Conservation (phyloP, 179 eudicot genomes). For the Carnegiea gigantea region DNA sequence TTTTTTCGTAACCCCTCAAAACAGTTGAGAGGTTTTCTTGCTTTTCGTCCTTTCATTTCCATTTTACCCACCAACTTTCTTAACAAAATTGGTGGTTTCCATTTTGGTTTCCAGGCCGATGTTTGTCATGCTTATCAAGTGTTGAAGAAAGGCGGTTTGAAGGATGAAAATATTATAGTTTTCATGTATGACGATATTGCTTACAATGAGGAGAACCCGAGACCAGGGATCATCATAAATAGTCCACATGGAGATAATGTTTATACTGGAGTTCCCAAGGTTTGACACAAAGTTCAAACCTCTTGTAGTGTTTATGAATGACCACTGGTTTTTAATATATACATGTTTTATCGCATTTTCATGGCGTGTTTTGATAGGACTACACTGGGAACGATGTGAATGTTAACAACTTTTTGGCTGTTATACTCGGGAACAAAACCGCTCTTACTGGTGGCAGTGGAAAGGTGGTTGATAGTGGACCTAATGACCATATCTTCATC, state of each 20-base stretch:
- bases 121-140: conserved; percentile 94
- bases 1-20: too few relatives aligned
- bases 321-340: neutral
- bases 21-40: neutral
- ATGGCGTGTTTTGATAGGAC: conserved; percentile 42
- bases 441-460: conserved; percentile 86
- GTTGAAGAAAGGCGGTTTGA: conserved; percentile 79
- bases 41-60: neutral
- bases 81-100: neutral
- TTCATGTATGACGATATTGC: conserved; percentile 96
- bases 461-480: conserved; percentile 86
- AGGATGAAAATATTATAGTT: conserved; percentile 88
- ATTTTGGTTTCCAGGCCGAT: conserved; percentile 57
- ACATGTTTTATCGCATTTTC: conserved; percentile 17
- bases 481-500: conserved; percentile 81
- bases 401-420: conserved; percentile 68
- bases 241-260: conserved; percentile 76
- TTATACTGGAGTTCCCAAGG: conserved; percentile 91
- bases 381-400: conserved; percentile 70
- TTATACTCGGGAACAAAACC: conserved; percentile 64
- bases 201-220: conserved; percentile 63
- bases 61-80: neutral
- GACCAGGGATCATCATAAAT: conserved; percentile 78
- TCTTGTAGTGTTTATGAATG: too few relatives aligned
- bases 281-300: conserved; percentile 26